Conservation (phyloP, 1,284 basidiomycete genomes). For the Ceratobasidium sp. region DNA sequence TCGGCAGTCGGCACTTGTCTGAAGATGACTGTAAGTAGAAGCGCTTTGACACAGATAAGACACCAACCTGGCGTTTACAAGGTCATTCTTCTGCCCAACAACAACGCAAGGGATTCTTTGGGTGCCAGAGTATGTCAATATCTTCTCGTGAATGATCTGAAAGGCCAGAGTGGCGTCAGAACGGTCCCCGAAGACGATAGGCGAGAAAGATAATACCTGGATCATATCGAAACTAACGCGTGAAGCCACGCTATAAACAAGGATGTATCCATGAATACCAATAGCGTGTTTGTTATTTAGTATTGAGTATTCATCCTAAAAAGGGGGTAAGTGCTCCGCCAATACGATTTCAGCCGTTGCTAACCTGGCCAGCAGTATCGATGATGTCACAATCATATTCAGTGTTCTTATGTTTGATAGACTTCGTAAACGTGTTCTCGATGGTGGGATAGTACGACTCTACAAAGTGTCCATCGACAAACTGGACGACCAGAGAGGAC, state of each 20-base stretch:
- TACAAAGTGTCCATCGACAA: constrained; percentile 74
- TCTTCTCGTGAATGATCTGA: constrained; percentile 93
- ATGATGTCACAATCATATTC: constrained; percentile 98
- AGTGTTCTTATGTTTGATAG: constrained; percentile 81
- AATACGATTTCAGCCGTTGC: constrained; percentile 23
- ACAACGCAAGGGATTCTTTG: constrained; percentile 94
- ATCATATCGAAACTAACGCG: constrained; percentile 96
- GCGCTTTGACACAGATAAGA: neutral
- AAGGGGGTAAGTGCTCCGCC: constrained; percentile 28
- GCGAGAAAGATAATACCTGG: constrained; percentile 53
- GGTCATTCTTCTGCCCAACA: constrained; percentile 94
- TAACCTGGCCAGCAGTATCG: constrained; percentile 84
- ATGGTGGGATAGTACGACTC: constrained; percentile 96
- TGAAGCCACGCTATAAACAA: constrained; percentile 95
- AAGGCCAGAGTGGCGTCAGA: neutral
- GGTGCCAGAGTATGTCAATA: constrained; percentile 92
- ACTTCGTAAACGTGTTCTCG: constrained; percentile 88
- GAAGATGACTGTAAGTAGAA: constrained; percentile 22
- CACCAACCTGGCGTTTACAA: constrained; percentile 71
- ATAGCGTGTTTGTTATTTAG: constrained; percentile 84
- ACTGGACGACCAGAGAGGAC: constrained; percentile 80
- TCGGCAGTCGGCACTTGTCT: constrained; percentile 83
- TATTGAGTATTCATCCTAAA: constrained; percentile 87
- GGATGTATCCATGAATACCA: constrained; percentile 85
- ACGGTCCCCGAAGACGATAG: neutral